phyloP scores from a whole-genome alignment of 2,329 filamentous ascomycete genomes.

The Colletotrichum lindemuthianum region DNA sequence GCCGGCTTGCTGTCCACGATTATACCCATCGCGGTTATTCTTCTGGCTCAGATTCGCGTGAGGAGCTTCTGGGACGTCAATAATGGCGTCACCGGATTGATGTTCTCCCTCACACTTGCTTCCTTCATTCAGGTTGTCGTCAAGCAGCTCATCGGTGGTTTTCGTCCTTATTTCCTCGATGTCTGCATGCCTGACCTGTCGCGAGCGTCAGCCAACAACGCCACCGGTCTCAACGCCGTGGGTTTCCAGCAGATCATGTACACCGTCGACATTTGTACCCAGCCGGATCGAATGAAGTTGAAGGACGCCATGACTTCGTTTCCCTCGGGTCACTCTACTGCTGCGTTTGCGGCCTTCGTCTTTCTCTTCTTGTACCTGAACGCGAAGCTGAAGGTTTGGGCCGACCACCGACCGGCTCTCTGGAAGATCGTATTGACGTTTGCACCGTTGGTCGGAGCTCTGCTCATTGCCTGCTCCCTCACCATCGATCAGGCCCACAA shows the following conservation, averaged over 20 bases:
- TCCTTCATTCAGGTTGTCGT: slow-evolving; percentile 73
- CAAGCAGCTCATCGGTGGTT: slow-evolving; percentile 73
- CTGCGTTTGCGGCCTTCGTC: slow-evolving; percentile 70
- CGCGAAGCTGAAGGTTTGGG: slow-evolving; percentile 76
- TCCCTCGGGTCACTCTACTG: slow-evolving; percentile 74
- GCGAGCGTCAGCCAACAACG: slow-evolving; percentile 50
- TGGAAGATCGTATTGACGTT: slow-evolving; percentile 72
- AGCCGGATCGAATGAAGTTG: slow-evolving; percentile 61
- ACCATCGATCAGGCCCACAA: slow-evolving; percentile 75
- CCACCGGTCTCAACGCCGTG: slow-evolving; percentile 51
- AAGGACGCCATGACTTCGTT: slow-evolving; percentile 72
- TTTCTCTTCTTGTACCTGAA: slow-evolving; percentile 76
- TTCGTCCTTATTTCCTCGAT: slow-evolving; percentile 71
- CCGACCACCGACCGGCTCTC: slow-evolving; percentile 72
- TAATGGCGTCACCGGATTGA: slow-evolving; percentile 69
- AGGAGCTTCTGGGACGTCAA: slow-evolving; percentile 68
- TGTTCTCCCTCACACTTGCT: slow-evolving; percentile 68
- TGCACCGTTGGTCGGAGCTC: slow-evolving; percentile 68
- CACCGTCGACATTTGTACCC: slow-evolving; percentile 69
- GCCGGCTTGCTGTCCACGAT: slow-evolving; percentile 66
- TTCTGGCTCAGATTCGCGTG: slow-evolving; percentile 67
- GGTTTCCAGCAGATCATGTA: slow-evolving; percentile 72
- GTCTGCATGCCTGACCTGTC: slow-evolving; percentile 70
- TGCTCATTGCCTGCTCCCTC: slow-evolving; percentile 68
- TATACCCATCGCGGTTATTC: slow-evolving; percentile 66